Conservation (phyloP, 441 rosid genomes). For the Syzygium malaccense region DNA sequence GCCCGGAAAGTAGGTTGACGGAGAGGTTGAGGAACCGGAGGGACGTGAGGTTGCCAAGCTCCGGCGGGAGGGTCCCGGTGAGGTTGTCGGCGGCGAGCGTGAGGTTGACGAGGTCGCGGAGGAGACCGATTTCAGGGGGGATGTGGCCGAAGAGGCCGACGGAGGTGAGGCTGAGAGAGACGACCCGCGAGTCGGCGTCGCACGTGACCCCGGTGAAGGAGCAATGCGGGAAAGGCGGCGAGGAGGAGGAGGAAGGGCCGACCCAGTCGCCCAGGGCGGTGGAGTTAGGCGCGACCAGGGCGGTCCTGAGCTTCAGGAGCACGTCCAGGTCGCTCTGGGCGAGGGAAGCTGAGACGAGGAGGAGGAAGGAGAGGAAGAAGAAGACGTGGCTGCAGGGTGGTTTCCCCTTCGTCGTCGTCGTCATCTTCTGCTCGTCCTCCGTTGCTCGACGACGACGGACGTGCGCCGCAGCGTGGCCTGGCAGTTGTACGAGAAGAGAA, state of each 20-base stretch:
- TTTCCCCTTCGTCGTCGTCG: not conserved
- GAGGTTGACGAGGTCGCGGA: slow-evolving; percentile 49
- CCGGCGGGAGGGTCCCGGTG: slow-evolving; percentile 46
- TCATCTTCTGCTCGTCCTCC: not conserved
- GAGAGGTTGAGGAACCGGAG: slow-evolving; percentile 58
- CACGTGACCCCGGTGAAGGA: slow-evolving; percentile 72
- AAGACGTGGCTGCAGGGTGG: slow-evolving; percentile 3
- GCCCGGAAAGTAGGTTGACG: slow-evolving; percentile 33
- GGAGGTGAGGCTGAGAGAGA: slow-evolving; percentile 48
- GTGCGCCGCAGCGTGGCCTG: not conserved
- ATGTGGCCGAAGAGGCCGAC: slow-evolving; percentile 38
- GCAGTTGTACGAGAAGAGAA: not conserved
- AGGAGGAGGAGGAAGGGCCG: slow-evolving; percentile 11
- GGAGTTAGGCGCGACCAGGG: slow-evolving; percentile 45
- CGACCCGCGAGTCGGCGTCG: slow-evolving; percentile 36
- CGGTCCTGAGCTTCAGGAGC: slow-evolving; percentile 56
- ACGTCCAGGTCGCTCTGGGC: slow-evolving; percentile 43
- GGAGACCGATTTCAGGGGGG: slow-evolving; percentile 60
- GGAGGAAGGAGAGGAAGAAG: slow-evolving; percentile 7
- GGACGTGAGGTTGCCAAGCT: slow-evolving; percentile 43
- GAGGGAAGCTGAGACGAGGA: not conserved
- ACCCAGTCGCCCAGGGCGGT: slow-evolving; percentile 62
- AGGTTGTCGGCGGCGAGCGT: slow-evolving; percentile 42
- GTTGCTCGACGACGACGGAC: not conserved
- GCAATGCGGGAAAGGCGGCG: slow-evolving; percentile 47